Evolutionary conservation across 495 filamentous ascomycete genomes (phyloP), one percentile per base, ranked within the genome.

Genomic region (Articulospora tetracladia): DNA sequence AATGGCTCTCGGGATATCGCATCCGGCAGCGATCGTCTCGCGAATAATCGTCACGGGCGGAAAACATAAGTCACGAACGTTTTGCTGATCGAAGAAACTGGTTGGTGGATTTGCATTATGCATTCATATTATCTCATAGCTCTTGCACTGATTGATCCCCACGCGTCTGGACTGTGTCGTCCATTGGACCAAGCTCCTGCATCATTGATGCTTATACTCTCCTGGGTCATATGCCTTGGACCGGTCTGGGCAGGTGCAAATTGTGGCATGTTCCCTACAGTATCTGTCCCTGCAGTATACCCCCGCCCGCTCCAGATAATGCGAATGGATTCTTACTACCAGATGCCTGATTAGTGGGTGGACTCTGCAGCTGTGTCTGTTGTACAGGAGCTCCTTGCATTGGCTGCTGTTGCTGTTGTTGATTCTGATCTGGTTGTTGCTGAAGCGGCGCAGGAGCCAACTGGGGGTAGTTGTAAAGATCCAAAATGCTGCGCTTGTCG

Each of bases 91-190:
- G 30, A 6, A 32, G 30, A 32, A 6, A 44, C n/a, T 3, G 39
- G 39, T 44, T 15, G 3, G 39, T 44, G 39, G 3, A 11, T 19
- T 3, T 44, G 39, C 8, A 44, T 19, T 44, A 17, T 44, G 39
- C 39, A 44, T 44, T 44, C 30, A 17, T 59, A 57, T 60, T 67
- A 77, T 65, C 77, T 68, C 65, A 74, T 69, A 74, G 72, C 79
- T 66, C 80, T 74, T 26, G 91, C 86, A 70, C 93, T 97, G 69
- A 98, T 76, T 66, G 89, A 93, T n/a, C 92, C 88, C 82, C 98
- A 98, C 28, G 94, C 93, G 76, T 98, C 94, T 19, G 94, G 94
- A 66, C 92, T 96, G 72, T 97, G 92, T 47, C 93, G 80, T 10
- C 93, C 93, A 62, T 82, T 84, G 76, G 79, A 86, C 76, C 85